Evolutionary conservation across 345 rosid genomes (phyloP).

Genomic region (Eucalyptus pumila): DNA sequence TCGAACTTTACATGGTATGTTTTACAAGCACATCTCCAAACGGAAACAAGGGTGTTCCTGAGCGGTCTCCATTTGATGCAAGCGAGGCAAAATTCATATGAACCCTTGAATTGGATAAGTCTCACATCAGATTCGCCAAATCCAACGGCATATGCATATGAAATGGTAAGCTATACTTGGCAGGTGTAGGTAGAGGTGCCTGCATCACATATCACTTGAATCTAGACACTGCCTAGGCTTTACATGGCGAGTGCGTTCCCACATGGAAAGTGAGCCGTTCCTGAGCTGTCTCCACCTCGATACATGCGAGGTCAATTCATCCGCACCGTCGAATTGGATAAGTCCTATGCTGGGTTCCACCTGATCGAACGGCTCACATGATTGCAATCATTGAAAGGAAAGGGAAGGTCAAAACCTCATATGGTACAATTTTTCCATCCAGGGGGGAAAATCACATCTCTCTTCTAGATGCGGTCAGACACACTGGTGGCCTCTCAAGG

Average conservation of each 20-base stretch:
- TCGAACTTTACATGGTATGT: not conserved
- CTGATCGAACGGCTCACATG: not conserved
- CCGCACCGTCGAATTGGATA: not conserved
- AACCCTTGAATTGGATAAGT: not conserved
- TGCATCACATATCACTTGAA: not conserved
- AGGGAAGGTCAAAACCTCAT: not conserved
- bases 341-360: not conserved
- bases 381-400: not conserved
- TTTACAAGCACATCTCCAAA: not conserved
- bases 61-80: not conserved
- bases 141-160: not conserved
- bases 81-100: not conserved
- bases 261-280: accelerated
- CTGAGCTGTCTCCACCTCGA: not conserved
- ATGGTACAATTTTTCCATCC: not conserved
- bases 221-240: not conserved
- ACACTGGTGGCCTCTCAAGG: not conserved
- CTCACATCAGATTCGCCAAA: not conserved
- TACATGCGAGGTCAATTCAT: not conserved
- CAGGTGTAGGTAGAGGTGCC: not conserved
- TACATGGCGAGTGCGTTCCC: not conserved
- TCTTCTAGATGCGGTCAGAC: not conserved
- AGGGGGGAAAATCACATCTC: not conserved
- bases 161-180: not conserved
- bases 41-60: not conserved